Evolutionary conservation across 345 rosid species (phyloP), one percentile per base, ranked within the genome.

Genomic region (Dipteronia dyeriana): DNA sequence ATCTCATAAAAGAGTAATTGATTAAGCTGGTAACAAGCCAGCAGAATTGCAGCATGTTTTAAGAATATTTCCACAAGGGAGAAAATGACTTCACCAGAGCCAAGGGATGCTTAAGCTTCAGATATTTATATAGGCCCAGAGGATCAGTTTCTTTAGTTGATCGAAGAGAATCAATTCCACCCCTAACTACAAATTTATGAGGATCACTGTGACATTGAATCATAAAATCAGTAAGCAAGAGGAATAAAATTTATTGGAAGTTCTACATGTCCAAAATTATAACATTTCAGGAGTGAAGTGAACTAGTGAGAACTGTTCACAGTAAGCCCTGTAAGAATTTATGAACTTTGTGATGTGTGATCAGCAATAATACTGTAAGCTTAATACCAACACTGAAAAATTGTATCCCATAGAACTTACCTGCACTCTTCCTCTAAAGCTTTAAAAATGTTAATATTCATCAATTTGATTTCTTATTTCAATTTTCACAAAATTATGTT

Each of bases 31-130:
- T 10, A 9, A 22, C 13, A 26, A 61, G 16, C 14, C 23, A 61
- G 38, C 66, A 53, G 57, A 53, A 53, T 53, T 53, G 7, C 57
- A 53, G n/a, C 1, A 16, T 62, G 53, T 19, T 23, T 60, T 22
- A 73, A 43, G 34, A 23, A 34, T 57, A 31, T 59, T 12, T 41
- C 0, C 7, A 57, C 29, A 9, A 29, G 14, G 54, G 23, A 71
- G 53, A 65, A n/a, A 73, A 39, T 51, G 51, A 34, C 31, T 34
- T 59, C 45, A 79, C 77, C 77, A 78, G 73, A 53, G 12, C 29
- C 54, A 78, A 47, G 1, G 63, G 13, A 23, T 78, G 70, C 13
- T n/a, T 12, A 63, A 71, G 76, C 65, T 71, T 71, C 65, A 78
- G 63, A 61, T 26, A 4, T 8, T 25, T 29, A 31, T 14, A 63